Percentiles rank a stretch among this genome's conserved stretches.
Evolutionary conservation across 306 rosid genomes (phyloP).

Genomic region (Casuarina cunninghamiana): DNA sequence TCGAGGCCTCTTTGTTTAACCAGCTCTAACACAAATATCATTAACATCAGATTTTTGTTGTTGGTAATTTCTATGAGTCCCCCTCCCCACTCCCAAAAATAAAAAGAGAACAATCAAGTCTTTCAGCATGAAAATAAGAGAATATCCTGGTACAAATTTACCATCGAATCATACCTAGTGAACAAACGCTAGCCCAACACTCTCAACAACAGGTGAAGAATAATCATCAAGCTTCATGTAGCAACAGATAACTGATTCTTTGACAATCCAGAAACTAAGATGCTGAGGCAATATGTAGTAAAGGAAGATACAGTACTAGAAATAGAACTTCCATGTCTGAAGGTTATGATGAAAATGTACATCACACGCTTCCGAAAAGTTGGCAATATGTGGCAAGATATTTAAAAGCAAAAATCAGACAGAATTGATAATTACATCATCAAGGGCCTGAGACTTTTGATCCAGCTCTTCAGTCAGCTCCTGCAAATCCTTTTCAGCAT

Average conservation of each 20-base stretch:
- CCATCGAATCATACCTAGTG: neutral
- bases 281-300: neutral
- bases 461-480: slow-evolving; percentile 67
- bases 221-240: neutral
- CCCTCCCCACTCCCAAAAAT: neutral
- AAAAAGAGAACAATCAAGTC: neutral
- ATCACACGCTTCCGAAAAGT: slow-evolving; percentile 5
- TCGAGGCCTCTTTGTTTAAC: neutral
- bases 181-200: neutral
- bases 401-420: slow-evolving; percentile 24
- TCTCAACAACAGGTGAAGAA: neutral
- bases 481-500: slow-evolving; percentile 66
- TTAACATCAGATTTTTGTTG: neutral
- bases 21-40: neutral
- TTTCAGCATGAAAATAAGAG: neutral
- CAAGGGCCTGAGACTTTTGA: slow-evolving; percentile 70
- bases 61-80: neutral
- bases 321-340: neutral
- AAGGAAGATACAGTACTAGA: neutral
- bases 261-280: neutral
- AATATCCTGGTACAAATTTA: neutral
- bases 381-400: slow-evolving; percentile 16
- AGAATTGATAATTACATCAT: slow-evolving; percentile 64
- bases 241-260: neutral
- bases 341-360: neutral